These are phyloP conservation scores for Teratosphaeriaceae sp. DNA, from an alignment of 2,329 filamentous ascomycete species.

Conservation along the genomic window DNA sequence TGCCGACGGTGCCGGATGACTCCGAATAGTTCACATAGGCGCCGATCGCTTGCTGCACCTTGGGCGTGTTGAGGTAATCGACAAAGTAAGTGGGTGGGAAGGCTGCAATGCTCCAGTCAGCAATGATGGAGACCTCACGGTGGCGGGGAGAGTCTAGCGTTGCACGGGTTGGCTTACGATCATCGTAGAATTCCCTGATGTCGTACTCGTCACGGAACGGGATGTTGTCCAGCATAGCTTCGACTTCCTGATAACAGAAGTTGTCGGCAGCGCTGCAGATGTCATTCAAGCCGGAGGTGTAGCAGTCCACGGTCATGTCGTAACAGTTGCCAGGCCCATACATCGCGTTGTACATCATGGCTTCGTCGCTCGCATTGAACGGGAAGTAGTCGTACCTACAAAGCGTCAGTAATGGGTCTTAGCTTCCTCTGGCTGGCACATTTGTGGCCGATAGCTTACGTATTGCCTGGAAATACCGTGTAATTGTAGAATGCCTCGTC, in stretches of 20 bases:
- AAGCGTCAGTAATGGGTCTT: neutral
- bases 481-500: conserved; percentile 48
- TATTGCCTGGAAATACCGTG: conserved; percentile 23
- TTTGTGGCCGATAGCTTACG: neutral
- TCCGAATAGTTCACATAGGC: conserved; percentile 53
- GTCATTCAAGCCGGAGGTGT: conserved; percentile 41
- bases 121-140: neutral
- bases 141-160: too few relatives aligned
- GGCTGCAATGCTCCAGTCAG: neutral
- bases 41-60: conserved; percentile 51
- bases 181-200: conserved; percentile 47
- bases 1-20: conserved; percentile 31
- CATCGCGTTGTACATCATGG: conserved; percentile 51
- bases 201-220: conserved; percentile 54
- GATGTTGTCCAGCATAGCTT: conserved; percentile 45
- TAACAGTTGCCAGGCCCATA: conserved; percentile 56
- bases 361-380: conserved; percentile 35
- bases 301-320: conserved; percentile 50
- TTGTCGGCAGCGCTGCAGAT: conserved; percentile 48
- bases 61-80: conserved; percentile 51
- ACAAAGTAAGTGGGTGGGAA: conserved; percentile 49
- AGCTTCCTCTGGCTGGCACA: neutral
- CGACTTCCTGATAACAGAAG: conserved; percentile 50
- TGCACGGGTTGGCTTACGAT: conserved; percentile 33
- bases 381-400: conserved; percentile 44